Percentiles rank a stretch among this genome's conserved stretches.
Conservation (phyloP, 257 asterid genomes). For the Solanum boliviense region DNA sequence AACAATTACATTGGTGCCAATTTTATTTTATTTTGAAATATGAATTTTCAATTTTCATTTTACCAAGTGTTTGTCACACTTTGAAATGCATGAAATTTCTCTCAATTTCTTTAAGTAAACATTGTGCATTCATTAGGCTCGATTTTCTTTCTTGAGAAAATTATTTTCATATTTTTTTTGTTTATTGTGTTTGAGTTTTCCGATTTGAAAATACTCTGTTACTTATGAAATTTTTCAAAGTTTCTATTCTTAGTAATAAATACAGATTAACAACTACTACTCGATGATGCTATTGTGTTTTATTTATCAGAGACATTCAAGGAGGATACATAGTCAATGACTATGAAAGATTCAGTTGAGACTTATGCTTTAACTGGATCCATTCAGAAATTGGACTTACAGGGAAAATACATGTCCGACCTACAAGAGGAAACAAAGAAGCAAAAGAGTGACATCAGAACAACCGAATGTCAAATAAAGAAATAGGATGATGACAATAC, state of each 20-base stretch:
- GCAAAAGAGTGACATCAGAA: not conserved
- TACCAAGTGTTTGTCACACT: not conserved
- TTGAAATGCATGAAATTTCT: not conserved
- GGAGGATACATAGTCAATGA: not conserved
- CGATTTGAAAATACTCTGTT: too few relatives aligned
- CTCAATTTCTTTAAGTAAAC: too few relatives aligned
- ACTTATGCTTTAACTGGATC: not conserved
- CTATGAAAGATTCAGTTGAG: not conserved
- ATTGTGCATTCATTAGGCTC: too few relatives aligned
- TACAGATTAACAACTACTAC: too few relatives aligned
- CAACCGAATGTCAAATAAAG: not conserved
- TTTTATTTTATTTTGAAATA: too few relatives aligned
- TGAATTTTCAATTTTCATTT: not conserved
- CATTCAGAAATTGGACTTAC: not conserved
- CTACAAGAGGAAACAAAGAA: not conserved
- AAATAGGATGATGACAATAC: not conserved
- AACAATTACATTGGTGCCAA: not conserved
- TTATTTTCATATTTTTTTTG: too few relatives aligned
- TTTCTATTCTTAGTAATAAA: too few relatives aligned
- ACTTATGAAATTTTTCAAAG: too few relatives aligned
- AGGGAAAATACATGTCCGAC: not conserved
- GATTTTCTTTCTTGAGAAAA: too few relatives aligned
- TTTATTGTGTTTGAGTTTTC: too few relatives aligned
- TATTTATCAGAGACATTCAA: not conserved
- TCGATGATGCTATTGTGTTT: not conserved